Evolutionary conservation across 164 flowering plant species (phyloP), one percentile per base, ranked within the genome.

Genomic region (Vitis amurensis): DNA sequence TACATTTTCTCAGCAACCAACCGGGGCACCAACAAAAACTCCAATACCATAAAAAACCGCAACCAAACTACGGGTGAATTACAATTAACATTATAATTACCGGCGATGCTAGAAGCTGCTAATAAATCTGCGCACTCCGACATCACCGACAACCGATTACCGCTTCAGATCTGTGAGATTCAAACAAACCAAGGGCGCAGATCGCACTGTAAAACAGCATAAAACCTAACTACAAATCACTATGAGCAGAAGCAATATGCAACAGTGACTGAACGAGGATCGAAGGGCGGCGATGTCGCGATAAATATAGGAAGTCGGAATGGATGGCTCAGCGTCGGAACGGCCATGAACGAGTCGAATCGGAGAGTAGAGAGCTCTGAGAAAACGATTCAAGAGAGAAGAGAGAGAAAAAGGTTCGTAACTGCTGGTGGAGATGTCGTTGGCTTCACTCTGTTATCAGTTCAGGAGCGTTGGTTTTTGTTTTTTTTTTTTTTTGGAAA

Each of bases 71-170:
- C 11, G 9, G 10, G 8, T 3, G 8, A 9, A 14, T 19, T 31
- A 48, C 37, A 10, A 6, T 27, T 44, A 23, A 37, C 17, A 14
- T n/a, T 3, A 58, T 53, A 66, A 11, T 37, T 68, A 76, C 73
- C 78, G 9, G 61, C 7, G 53, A 59, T 13, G 57, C 51, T 3
- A 11, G 66, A 61, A 71, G 58, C 53, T 49, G 71, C 44, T 14
- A 62, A 53, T 9, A 62, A 61, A 71, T 57, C 53, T 49, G 69
- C 50, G 19, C 58, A 53, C 73, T 55, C 65, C 77, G 78, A 73
- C 84, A 81, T 81, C 74, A 61, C 78, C 72, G 68, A 73, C 77
- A 63, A 71, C 68, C 53, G 64, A 61, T 61, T 53, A 60, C 52
- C 44, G 12, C 23, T 30, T 71, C 74, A 81, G 81, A 81, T 81